Conservation (phyloP, 257 asterid genomes). For the Fraxinus americana region DNA sequence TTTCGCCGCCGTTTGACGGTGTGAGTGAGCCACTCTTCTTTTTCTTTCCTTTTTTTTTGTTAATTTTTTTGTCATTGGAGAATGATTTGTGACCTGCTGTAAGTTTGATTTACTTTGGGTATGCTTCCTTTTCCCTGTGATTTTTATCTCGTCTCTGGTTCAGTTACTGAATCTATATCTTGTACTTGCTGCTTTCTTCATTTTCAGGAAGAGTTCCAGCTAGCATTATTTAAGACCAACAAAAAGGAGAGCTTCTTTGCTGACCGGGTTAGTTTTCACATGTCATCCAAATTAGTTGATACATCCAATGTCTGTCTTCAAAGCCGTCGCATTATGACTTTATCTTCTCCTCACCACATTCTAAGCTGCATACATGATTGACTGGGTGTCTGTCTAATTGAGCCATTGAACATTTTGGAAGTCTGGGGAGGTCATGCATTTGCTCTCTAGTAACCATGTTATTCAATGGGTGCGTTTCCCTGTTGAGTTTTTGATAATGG, state of each 20-base stretch:
- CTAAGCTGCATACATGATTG: conserved; percentile 8
- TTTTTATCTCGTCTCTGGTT: conserved; percentile 16
- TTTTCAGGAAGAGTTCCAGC: conserved; percentile 90
- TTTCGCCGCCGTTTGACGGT: no score
- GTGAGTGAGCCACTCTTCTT: no score
- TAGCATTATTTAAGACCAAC: conserved; percentile 68
- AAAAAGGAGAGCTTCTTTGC: conserved; percentile 84
- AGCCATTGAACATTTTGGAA: not conserved
- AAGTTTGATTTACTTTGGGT: no score
- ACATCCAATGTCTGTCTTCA: not conserved
- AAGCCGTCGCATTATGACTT: not conserved
- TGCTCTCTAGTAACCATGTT: not conserved
- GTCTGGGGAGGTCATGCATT: not conserved
- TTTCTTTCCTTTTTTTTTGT: no score
- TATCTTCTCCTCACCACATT: conserved; percentile 7
- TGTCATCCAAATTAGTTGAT: conserved; percentile 40
- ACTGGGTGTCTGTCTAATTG: conserved; percentile 4
- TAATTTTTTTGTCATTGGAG: no score
- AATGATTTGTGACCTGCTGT: no score
- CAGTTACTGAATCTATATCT: conserved; percentile 28
- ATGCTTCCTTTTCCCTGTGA: not conserved
- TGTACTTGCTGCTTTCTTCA: conserved; percentile 18
- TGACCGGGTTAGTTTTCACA: conserved; percentile 73
- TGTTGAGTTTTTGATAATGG: not conserved
- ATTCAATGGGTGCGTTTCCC: not conserved